phyloP scores from a whole-genome alignment of 208 protist genomes.

The Trypanosoma conorhini region DNA sequence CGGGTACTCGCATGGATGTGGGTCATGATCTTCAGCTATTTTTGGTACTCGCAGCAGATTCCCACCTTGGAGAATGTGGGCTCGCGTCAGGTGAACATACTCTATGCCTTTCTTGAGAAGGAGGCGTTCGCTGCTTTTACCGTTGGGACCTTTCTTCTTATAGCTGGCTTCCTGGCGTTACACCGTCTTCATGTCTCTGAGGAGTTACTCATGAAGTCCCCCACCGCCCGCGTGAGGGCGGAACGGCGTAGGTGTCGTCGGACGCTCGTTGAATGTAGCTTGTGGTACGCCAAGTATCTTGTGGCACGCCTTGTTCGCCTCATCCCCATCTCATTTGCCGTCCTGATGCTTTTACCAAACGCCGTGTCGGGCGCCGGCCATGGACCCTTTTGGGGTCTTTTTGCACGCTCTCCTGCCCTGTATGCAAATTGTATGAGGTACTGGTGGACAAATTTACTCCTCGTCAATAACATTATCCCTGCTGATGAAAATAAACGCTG shows the following conservation, averaged over 20 bases:
- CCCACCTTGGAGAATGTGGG: conserved; percentile 17
- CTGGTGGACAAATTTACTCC: conserved; percentile 39
- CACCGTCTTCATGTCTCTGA: conserved; percentile 30
- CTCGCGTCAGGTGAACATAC: conserved; percentile 3
- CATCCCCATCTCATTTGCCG: conserved; percentile 18
- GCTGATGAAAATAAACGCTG: conserved; percentile 22
- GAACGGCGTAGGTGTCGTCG: conserved; percentile 1
- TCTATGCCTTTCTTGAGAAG: conserved; percentile 29
- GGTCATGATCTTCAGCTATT: conserved; percentile 27
- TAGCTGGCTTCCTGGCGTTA: conserved; percentile 31
- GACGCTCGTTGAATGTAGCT: background rate
- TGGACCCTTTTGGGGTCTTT: conserved; percentile 28
- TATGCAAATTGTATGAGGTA: conserved; percentile 28
- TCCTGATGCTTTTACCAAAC: conserved; percentile 23
- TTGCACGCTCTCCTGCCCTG: conserved; percentile 8
- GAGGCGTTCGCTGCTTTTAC: conserved; percentile 23
- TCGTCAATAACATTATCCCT: conserved; percentile 38
- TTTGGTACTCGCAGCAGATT: conserved; percentile 31
- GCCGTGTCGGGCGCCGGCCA: background rate
- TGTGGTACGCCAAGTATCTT: conserved; percentile 30
- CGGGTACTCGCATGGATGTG: conserved; percentile 32
- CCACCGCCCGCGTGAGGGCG: conserved; percentile 2
- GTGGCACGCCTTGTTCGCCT: conserved; percentile 28
- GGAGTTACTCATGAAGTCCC: conserved; percentile 15
- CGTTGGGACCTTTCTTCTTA: conserved; percentile 37